These are phyloP conservation scores for Beauveria varroae DNA, from an alignment of 2,329 filamentous ascomycete species.

Conservation along the genomic window DNA sequence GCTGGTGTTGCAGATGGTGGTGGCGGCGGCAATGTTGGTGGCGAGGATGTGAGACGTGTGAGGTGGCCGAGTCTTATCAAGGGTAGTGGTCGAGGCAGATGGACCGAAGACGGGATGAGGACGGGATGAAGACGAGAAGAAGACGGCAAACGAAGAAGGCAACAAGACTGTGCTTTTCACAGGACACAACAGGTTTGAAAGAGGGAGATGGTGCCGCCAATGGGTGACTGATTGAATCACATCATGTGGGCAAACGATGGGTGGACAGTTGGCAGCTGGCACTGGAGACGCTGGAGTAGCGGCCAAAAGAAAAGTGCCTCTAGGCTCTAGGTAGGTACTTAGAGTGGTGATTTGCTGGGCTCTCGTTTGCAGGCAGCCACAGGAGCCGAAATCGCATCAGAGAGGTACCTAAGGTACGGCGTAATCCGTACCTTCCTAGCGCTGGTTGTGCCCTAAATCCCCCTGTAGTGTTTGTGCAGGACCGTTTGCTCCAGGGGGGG, in stretches of 20 bases:
- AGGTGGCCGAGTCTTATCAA: background rate
- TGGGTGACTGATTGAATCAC: constrained; percentile 7
- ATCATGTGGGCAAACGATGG: constrained; percentile 4
- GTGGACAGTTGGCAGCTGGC: background rate
- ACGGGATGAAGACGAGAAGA: background rate
- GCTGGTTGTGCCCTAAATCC: too few relatives aligned
- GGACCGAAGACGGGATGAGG: too few relatives aligned
- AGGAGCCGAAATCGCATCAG: background rate
- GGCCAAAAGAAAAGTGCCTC: too few relatives aligned
- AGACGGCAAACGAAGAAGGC: background rate
- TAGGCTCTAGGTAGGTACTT: too few relatives aligned
- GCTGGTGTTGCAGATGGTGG: background rate
- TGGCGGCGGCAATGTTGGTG: background rate
- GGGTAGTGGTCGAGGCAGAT: background rate
- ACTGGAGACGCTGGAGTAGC: background rate
- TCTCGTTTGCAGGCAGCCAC: background rate
- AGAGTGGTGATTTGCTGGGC: too few relatives aligned
- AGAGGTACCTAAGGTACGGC: too few relatives aligned
- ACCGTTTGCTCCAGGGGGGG: background rate
- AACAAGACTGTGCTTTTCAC: background rate
- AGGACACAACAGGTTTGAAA: background rate
- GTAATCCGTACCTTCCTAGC: too few relatives aligned
- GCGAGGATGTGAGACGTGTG: background rate
- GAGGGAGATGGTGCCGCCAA: background rate
- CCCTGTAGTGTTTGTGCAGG: background rate